Percentiles rank a stretch among this genome's conserved stretches.
Conservation (phyloP, 108 stramenopile species). For the Ochromonas danica region DNA sequence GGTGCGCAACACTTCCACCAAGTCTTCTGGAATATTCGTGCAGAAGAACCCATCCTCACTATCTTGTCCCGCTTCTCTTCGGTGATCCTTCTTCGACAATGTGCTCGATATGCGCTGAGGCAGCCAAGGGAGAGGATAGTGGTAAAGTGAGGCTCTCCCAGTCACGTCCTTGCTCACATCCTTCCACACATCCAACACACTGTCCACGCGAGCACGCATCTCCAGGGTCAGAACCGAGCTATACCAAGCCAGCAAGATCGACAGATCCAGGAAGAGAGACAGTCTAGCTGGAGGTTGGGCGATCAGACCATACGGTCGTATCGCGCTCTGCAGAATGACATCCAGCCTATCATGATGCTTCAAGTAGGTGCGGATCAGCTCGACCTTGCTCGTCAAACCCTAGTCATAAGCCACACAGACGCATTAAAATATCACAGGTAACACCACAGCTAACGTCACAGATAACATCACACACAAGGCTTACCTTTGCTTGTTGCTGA, state of each 20-base stretch:
- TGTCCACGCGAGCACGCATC: neutral
- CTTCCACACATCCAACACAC: slow-evolving; percentile 3
- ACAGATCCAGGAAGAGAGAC: slow-evolving; percentile 7
- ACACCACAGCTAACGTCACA: neutral
- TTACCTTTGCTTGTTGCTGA: neutral
- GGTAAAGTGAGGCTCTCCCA: neutral
- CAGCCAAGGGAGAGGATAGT: neutral
- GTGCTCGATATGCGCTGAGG: no score
- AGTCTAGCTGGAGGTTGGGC: neutral
- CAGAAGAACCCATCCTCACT: no score
- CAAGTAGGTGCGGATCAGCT: slow-evolving; percentile 22
- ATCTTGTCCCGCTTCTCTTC: no score
- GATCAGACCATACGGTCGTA: neutral
- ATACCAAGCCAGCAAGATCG: slow-evolving; percentile 1
- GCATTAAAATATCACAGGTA: neutral
- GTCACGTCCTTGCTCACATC: neutral
- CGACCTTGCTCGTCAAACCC: slow-evolving; percentile 7
- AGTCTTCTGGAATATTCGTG: no score
- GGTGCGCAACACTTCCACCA: no score
- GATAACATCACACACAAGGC: neutral
- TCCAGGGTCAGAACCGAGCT: neutral
- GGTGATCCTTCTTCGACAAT: no score
- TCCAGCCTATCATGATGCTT: slow-evolving; percentile 1
- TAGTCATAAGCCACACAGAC: neutral
- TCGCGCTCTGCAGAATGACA: neutral